Conservation (phyloP, 495 filamentous ascomycete species). For the Podospora bellae-mahoneyi region DNA sequence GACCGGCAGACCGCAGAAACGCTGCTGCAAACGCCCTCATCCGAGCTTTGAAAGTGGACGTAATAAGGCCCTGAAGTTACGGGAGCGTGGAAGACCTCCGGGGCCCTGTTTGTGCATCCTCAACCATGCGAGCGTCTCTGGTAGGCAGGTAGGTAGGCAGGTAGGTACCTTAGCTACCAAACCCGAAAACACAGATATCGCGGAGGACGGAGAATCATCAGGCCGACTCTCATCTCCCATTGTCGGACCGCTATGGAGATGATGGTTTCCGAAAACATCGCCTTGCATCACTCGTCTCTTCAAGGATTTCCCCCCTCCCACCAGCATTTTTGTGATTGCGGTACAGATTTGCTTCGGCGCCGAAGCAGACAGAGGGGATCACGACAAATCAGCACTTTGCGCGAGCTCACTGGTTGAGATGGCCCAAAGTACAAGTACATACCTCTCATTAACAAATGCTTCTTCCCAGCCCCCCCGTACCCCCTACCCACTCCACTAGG, state of each 20-base stretch:
- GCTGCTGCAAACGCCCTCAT: conserved; percentile 26
- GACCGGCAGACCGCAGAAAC: conserved; percentile 27
- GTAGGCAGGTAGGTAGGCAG: too few relatives aligned
- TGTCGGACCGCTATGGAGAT: conserved; percentile 3
- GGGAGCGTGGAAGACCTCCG: background rate
- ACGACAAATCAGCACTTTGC: background rate
- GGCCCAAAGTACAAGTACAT: background rate
- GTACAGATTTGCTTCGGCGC: conserved; percentile 4
- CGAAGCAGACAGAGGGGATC: background rate
- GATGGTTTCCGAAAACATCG: conserved; percentile 4
- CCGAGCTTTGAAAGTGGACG: background rate
- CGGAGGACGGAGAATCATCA: conserved; percentile 4
- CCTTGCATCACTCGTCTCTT: conserved; percentile 4
- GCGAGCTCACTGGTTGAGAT: background rate
- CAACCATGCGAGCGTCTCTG: background rate
- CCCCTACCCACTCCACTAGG: conserved; percentile 2
- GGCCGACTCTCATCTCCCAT: conserved; percentile 5
- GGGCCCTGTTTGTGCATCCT: background rate
- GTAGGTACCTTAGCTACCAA: too few relatives aligned
- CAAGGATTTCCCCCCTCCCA: conserved; percentile 1
- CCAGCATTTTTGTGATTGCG: background rate
- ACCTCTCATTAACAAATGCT: background rate
- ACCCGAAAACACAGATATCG: too few relatives aligned
- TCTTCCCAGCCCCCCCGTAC: background rate
- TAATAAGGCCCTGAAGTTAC: background rate